Base-by-base conservation (phyloP, 1,284 basidiomycete species). In the Sanghuangporus weigelae region DNA sequence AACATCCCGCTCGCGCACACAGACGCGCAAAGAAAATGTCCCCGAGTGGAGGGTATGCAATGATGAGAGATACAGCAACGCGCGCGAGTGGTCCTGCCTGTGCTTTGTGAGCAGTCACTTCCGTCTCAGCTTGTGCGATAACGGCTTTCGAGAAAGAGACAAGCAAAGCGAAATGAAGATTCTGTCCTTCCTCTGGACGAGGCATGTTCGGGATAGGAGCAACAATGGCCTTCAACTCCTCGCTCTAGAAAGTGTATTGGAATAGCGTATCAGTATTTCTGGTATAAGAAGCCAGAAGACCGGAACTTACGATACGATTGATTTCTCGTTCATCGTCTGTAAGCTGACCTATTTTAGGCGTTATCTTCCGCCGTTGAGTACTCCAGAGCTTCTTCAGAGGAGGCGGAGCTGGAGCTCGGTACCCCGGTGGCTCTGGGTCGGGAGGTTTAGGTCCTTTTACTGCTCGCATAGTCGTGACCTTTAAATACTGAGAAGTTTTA, bases 111-210 rank as follows among this genome's bases (percentile, higher is more conserved):
- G 94, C 95, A 1, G 92, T 87, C 6, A 98, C 93, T 75, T 99
- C 96, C 0, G 89, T 91, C 76, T 98, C 95, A 7, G 96, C 95
- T 79, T 98, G 97, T 40, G 92, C 83, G 51, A 98, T 85, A 63
- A 99, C 86, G 42, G 88, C 82, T 73, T 98, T 99, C 60, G 93
- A 80, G 23, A 97, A 82, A 21, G 95, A 92, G 26, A 93, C 96
- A 26, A 96, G 83, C 16, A 91, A 82, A 68, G 94, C 93, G 56
- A 81, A 76, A 74, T 96, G 96, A 11, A 88, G 77, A 8, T 74
- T 38, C 35, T 61, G 59, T 36, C 51, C 59, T 23, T 63, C 56
- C 8, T 64, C 63, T 60, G 7, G 72, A 67, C 71, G 74, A 23
- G 75, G 78, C 67, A 76, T 79, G 8, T 64, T 78, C 69, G 64